These are phyloP conservation scores for Ajuga chamaepitys DNA, from an alignment of 257 asterid species.

Conservation along the genomic window DNA sequence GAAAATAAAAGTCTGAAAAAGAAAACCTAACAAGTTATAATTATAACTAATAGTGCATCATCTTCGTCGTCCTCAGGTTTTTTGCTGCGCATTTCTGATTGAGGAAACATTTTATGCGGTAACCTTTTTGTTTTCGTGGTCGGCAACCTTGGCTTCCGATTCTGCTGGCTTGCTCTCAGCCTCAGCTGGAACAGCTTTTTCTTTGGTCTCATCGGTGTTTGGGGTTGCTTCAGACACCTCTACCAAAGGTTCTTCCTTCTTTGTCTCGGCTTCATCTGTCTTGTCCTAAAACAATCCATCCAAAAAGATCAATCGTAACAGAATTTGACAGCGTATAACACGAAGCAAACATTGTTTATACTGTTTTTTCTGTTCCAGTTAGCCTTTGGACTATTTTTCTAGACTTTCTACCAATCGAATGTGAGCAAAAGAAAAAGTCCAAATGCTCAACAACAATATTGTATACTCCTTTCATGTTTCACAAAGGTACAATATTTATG, in stretches of 20 bases:
- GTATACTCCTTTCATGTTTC: too few species aligned
- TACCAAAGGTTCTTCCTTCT: conserved; percentile 28
- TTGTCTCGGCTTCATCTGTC: conserved; percentile 29
- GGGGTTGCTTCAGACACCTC: conserved; percentile 32
- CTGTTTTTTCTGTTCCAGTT: too few species aligned
- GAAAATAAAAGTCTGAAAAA: neutral
- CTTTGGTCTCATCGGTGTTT: conserved; percentile 33
- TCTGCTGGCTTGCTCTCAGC: conserved; percentile 14
- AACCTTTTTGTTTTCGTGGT: conserved; percentile 25
- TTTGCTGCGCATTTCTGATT: neutral
- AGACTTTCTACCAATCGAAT: too few species aligned
- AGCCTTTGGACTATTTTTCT: too few species aligned
- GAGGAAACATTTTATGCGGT: conserved; percentile 2
- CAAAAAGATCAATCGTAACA: neutral
- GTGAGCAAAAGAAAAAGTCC: too few species aligned
- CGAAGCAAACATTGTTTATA: too few species aligned
- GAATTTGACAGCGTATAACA: too few species aligned
- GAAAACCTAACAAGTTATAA: neutral
- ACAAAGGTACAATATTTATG: too few species aligned
- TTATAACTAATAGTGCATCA: neutral
- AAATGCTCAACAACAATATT: too few species aligned
- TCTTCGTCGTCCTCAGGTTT: neutral
- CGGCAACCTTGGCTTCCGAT: conserved; percentile 11
- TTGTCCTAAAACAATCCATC: conserved; percentile 31
- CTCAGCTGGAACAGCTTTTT: conserved; percentile 4